phyloP scores from a whole-genome alignment of 768 basidiomycete genomes.

The Termitomyces sp. region DNA sequence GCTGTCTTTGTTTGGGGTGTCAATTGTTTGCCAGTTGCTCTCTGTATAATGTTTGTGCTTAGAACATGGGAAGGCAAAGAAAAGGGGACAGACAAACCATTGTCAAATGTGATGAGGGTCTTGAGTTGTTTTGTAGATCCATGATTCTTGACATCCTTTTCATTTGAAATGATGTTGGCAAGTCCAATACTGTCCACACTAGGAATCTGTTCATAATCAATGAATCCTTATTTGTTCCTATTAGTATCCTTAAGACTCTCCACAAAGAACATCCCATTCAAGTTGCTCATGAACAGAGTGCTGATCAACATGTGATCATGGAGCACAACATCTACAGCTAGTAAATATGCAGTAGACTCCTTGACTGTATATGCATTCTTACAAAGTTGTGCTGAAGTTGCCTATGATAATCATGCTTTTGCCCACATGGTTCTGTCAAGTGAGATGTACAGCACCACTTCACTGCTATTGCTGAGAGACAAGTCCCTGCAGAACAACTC shows the following conservation, averaged over 20 bases:
- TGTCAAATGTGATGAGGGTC: slow-evolving; percentile 86
- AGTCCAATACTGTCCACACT: slow-evolving; percentile 90
- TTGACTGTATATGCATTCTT: slow-evolving; percentile 97
- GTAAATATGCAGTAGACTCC: slow-evolving; percentile 88
- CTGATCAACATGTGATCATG: slow-evolving; percentile 66
- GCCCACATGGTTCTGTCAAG: slow-evolving; percentile 84
- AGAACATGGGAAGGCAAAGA: slow-evolving; percentile 13
- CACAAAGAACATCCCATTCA: slow-evolving; percentile 94
- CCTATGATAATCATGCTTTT: slow-evolving; percentile 90
- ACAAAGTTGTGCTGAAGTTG: slow-evolving; percentile 67
- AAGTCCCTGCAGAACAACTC: too few species aligned
- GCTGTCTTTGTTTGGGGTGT: slow-evolving; percentile 50
- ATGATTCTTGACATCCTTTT: slow-evolving; percentile 76
- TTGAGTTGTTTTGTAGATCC: slow-evolving; percentile 63
- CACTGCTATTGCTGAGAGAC: slow-evolving; percentile 46
- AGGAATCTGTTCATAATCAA: slow-evolving; percentile 88
- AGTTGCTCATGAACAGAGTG: slow-evolving; percentile 93
- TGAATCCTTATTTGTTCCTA: slow-evolving; percentile 81
- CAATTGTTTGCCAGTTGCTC: slow-evolving; percentile 73
- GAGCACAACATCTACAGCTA: slow-evolving; percentile 90
- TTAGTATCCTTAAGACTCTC: slow-evolving; percentile 91
- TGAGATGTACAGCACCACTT: slow-evolving; percentile 85
- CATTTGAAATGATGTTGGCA: slow-evolving; percentile 83
- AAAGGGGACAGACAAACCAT: slow-evolving; percentile 35
- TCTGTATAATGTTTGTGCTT: slow-evolving; percentile 23